Evolutionary conservation across 345 rosid species (phyloP).

Genomic region (Aquilaria yunnanensis): DNA sequence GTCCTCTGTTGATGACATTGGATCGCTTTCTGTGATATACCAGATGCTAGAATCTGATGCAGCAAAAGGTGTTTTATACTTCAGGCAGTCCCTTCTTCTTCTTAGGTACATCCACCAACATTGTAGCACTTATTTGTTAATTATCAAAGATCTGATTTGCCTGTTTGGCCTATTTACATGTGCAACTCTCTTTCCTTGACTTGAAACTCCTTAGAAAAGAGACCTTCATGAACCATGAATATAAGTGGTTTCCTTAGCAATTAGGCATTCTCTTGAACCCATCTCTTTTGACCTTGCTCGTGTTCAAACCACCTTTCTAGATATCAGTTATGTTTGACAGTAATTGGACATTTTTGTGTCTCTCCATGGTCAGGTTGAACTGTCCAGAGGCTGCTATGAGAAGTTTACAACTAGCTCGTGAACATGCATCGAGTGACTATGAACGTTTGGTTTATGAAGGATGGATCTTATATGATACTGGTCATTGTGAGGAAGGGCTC

Average conservation of each 20-base stretch:
- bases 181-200: no score
- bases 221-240: no score
- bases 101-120: slow-evolving; percentile 45
- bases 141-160: neutral
- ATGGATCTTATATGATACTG: slow-evolving; percentile 96
- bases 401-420: slow-evolving; percentile 86
- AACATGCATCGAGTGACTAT: slow-evolving; percentile 79
- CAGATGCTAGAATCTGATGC: slow-evolving; percentile 99
- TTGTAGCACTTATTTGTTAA: neutral
- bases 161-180: neutral
- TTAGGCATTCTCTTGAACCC: no score
- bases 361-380: slow-evolving; percentile 56
- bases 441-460: slow-evolving; percentile 95
- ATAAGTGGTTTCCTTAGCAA: no score
- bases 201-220: no score
- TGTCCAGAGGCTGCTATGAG: slow-evolving; percentile 98
- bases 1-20: slow-evolving; percentile 96
- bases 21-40: slow-evolving; percentile 95
- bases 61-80: slow-evolving; percentile 81
- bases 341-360: neutral
- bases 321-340: slow-evolving; percentile 2
- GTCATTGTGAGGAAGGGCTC: slow-evolving; percentile 93
- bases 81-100: slow-evolving; percentile 93
- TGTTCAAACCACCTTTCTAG: no score
- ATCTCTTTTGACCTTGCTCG: no score